Evolutionary conservation across 805 yeast species (phyloP).

Genomic region (Yarrowia yakushimensis): DNA sequence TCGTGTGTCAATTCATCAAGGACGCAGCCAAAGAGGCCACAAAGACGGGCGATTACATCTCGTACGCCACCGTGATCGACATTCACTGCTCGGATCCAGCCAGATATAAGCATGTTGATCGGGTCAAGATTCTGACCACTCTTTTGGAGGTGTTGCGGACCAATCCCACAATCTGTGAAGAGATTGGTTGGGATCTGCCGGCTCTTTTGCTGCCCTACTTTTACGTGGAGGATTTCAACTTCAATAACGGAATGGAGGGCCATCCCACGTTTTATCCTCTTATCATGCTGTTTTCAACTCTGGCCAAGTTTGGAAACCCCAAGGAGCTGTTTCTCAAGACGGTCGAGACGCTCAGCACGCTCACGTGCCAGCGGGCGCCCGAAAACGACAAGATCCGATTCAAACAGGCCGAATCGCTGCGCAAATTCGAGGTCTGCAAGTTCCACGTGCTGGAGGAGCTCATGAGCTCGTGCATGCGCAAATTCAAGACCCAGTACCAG

Average conservation of each 20-base stretch:
- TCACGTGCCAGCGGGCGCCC: conserved; percentile 34
- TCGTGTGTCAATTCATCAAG: conserved; percentile 2
- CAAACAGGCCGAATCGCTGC: conserved; percentile 24
- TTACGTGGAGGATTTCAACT: conserved; percentile 32
- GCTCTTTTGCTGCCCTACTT: conserved; percentile 56
- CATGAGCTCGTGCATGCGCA: conserved; percentile 52
- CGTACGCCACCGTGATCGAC: conserved; percentile 72
- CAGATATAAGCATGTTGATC: conserved; percentile 49
- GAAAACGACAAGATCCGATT: not conserved
- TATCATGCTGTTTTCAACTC: conserved; percentile 54
- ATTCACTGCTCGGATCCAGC: conserved; percentile 51
- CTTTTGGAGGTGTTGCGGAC: conserved; percentile 45
- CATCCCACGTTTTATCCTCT: conserved; percentile 32
- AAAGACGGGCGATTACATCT: conserved; percentile 57
- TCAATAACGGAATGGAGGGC: conserved; percentile 24
- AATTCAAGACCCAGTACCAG: conserved; percentile 69
- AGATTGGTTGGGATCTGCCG: conserved; percentile 93
- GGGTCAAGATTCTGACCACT: conserved; percentile 46
- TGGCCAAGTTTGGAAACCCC: conserved; percentile 71
- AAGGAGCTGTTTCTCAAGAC: conserved; percentile 72
- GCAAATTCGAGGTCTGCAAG: conserved; percentile 37
- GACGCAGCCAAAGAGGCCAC: conserved; percentile 26
- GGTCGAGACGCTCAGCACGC: conserved; percentile 55
- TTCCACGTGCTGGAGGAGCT: conserved; percentile 67
- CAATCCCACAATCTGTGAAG: conserved; percentile 32